Conservation (phyloP, 352 stramenopile genomes). For the Thalassiosira hispida region DNA sequence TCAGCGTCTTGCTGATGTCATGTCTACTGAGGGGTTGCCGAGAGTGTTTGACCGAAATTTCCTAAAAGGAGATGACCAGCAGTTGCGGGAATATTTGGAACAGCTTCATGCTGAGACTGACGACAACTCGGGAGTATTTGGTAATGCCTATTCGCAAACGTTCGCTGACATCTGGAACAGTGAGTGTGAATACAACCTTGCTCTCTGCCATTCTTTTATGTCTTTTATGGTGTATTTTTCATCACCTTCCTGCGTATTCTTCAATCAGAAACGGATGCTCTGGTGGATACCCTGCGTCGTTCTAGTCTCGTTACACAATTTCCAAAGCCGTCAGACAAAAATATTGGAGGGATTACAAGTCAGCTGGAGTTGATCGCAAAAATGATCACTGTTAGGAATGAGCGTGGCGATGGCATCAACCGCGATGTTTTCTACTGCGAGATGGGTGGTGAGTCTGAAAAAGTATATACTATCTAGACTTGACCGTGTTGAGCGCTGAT, state of each 20-base stretch:
- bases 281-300: slow-evolving; percentile 42
- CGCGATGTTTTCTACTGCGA: slow-evolving; percentile 72
- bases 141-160: slow-evolving; percentile 61
- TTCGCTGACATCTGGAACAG: slow-evolving; percentile 66
- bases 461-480: neutral
- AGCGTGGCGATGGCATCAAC: slow-evolving; percentile 63
- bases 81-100: slow-evolving; percentile 56
- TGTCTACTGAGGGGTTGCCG: slow-evolving; percentile 47
- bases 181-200: neutral
- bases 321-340: neutral
- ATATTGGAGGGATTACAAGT: slow-evolving; percentile 51
- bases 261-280: slow-evolving; percentile 53
- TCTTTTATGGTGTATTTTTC: slow-evolving; percentile 10
- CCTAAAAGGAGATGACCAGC: slow-evolving; percentile 45
- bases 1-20: slow-evolving; percentile 51
- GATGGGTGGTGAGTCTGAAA: slow-evolving; percentile 48
- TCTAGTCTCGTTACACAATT: slow-evolving; percentile 50
- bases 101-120: slow-evolving; percentile 46
- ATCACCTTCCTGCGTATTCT: neutral
- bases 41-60: slow-evolving; percentile 59
- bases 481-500: no score
- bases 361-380: slow-evolving; percentile 69
- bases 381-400: slow-evolving; percentile 68
- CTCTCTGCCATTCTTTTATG: slow-evolving; percentile 8
- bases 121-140: slow-evolving; percentile 57